Evolutionary conservation across 371 early-diverging fungal genomes (phyloP), one percentile per base, ranked within the genome.

Genomic region (Nosema muscidifuracis): DNA sequence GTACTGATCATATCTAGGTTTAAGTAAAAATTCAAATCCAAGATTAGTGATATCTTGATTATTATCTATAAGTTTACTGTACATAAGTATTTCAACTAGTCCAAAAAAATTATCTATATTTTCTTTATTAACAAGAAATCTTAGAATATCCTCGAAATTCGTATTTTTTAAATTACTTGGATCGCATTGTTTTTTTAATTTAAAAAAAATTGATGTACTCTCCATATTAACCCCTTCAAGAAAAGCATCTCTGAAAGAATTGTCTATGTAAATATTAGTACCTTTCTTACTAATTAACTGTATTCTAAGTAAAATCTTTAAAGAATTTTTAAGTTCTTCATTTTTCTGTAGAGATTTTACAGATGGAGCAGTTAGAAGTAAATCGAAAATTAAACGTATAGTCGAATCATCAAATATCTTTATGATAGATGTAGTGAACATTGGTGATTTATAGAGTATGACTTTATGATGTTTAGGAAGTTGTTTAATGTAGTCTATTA

Each of bases 21-120:
- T 73, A 26, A 84, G 73, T 20, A 82, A 69, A 76, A 84, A 84
- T 55, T 81, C 81, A 74, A 84, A 82, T 33, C 84, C 84, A 61
- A 69, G 78, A 68, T 80, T 75, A 6, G 84, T 82, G 18, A 84
- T 81, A 38, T 77, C 68, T 24, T 61, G 40, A 10, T 65, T 42
- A 18, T 30, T 65, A 31, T 78, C 67, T 42, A 81, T 72, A 1
- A 71, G 65, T 7, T 67, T 71, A 22, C 67, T 60, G 33, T 60
- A 68, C 62, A 76, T 71, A 24, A 79, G 70, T 20, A 77, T 65
- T 13, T 77, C 68, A 13, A 36, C 2, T 28, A 68, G 18, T 12
- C 58, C 67, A 65, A 40, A 47, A 16, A 20, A 20, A 2, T 38
- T 9, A 1, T 42, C 65, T 16, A 20, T 63, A 26, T 15, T 38